phyloP scores from a whole-genome alignment of 78 protist species.

The Pigoraptor vietnamica region DNA sequence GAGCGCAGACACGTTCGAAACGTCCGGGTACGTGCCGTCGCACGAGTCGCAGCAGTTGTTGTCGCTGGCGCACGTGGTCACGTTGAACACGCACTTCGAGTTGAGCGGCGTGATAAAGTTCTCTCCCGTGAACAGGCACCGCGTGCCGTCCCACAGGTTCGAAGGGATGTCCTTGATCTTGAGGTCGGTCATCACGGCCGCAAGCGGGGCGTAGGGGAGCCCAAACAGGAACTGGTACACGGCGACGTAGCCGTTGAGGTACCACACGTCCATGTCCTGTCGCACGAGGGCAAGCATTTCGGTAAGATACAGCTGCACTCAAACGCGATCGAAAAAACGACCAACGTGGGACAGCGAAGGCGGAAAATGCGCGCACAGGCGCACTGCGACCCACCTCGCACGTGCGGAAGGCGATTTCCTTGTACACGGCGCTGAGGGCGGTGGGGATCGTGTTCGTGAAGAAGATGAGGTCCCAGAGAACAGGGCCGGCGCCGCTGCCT shows the following conservation, averaged over 20 bases:
- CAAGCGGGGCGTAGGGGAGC: background rate
- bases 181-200: background rate
- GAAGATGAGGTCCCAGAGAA: background rate
- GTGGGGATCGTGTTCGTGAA: slow-evolving; percentile 2
- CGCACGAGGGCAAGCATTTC: too few species aligned
- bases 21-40: too few species aligned
- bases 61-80: too few species aligned
- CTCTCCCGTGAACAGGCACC: background rate
- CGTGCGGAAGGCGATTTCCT: slow-evolving; percentile 8
- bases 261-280: background rate
- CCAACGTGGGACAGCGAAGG: too few species aligned
- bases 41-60: too few species aligned
- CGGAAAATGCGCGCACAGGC: background rate
- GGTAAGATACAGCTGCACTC: background rate
- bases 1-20: too few species aligned
- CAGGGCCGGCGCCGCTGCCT: background rate
- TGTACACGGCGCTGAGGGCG: slow-evolving; percentile 3
- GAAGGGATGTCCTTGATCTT: background rate
- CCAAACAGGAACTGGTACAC: slow-evolving; percentile 6
- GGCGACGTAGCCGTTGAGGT: background rate
- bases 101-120: background rate
- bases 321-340: too few species aligned
- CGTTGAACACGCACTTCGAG: too few species aligned
- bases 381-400: background rate
- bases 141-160: background rate